Evolutionary conservation across 2,329 filamentous ascomycete genomes (phyloP).

Genomic region (Colletotrichum chlorophyti): DNA sequence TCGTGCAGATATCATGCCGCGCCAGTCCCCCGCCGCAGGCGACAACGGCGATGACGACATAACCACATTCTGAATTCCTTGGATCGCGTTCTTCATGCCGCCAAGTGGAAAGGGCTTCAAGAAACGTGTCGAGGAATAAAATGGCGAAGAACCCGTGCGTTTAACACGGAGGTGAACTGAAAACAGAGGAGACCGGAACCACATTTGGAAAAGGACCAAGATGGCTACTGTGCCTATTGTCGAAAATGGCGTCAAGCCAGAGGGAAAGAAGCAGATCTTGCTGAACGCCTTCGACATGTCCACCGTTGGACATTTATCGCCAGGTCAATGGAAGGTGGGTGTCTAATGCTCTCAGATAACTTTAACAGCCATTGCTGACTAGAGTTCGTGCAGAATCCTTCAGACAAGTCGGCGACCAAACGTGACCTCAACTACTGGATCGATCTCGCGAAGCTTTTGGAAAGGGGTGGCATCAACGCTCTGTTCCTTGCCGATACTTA

Average conservation of each 20-base stretch:
- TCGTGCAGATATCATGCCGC: conserved; percentile 16
- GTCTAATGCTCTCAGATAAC: too few species aligned
- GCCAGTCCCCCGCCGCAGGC: conserved; percentile 18
- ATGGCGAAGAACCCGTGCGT: neutral
- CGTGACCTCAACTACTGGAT: conserved; percentile 68
- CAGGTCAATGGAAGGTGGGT: conserved; percentile 70
- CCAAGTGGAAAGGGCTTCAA: neutral
- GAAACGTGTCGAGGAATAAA: neutral
- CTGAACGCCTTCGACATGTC: conserved; percentile 68
- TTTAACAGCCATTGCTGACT: neutral
- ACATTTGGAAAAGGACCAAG: neutral
- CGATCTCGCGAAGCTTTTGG: conserved; percentile 66
- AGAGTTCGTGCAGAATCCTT: conserved; percentile 55
- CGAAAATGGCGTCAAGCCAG: neutral
- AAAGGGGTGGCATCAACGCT: conserved; percentile 68
- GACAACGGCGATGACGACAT: conserved; percentile 26
- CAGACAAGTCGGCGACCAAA: conserved; percentile 67
- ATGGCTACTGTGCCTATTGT: conserved; percentile 19
- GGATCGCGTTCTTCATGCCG: neutral
- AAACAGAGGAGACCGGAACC: neutral
- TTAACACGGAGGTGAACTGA: too few species aligned
- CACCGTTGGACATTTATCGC: conserved; percentile 68
- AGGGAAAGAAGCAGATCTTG: conserved; percentile 47
- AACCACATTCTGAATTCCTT: neutral
- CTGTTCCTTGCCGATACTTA: conserved; percentile 72